These are phyloP conservation scores for Cryptomeria japonica DNA, from an alignment of 75 land plant species.

Conservation along the genomic window DNA sequence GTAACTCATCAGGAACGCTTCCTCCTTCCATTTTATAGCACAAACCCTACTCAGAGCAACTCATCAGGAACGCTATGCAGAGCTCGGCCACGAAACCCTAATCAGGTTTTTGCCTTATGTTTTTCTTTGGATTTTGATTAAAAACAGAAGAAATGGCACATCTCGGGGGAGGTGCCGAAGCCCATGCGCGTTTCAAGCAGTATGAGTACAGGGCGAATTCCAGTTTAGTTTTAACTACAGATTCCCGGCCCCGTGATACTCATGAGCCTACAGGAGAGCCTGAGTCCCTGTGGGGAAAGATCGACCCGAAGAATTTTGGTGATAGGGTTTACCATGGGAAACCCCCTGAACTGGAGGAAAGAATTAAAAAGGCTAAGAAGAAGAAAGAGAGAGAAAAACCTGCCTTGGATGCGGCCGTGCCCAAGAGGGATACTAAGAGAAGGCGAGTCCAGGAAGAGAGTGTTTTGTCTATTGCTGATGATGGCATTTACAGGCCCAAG, in stretches of 20 bases:
- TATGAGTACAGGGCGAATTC: slow-evolving; percentile 94
- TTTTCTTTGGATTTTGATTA: too few species aligned
- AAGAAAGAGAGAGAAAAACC: slow-evolving; percentile 54
- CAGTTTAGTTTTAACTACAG: slow-evolving; percentile 87
- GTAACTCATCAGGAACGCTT: too few species aligned
- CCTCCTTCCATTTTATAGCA: too few species aligned
- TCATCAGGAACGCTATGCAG: too few species aligned
- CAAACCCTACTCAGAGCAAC: too few species aligned
- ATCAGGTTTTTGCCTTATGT: too few species aligned
- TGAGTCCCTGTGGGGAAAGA: slow-evolving; percentile 85
- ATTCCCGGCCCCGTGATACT: slow-evolving; percentile 91
- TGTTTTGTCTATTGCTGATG: slow-evolving; percentile 73
- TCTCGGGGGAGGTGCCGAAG: slow-evolving; percentile 94
- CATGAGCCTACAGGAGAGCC: slow-evolving; percentile 99
- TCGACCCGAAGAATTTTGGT: slow-evolving; percentile 83
- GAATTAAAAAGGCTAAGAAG: slow-evolving; percentile 61
- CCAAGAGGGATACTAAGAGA: slow-evolving; percentile 48
- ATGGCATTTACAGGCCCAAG: slow-evolving; percentile 78
- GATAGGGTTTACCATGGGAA: slow-evolving; percentile 74
- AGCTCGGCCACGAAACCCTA: too few species aligned
- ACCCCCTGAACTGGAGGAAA: slow-evolving; percentile 82
- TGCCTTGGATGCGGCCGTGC: slow-evolving; percentile 11
- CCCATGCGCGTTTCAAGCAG: slow-evolving; percentile 93
- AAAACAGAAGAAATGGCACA: slow-evolving; percentile 54
- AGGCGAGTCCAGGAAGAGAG: slow-evolving; percentile 73